Evolutionary conservation across 1,139 yeast genomes (phyloP), one percentile per base, ranked within the genome.

Genomic region (Taphrina betulina): DNA sequence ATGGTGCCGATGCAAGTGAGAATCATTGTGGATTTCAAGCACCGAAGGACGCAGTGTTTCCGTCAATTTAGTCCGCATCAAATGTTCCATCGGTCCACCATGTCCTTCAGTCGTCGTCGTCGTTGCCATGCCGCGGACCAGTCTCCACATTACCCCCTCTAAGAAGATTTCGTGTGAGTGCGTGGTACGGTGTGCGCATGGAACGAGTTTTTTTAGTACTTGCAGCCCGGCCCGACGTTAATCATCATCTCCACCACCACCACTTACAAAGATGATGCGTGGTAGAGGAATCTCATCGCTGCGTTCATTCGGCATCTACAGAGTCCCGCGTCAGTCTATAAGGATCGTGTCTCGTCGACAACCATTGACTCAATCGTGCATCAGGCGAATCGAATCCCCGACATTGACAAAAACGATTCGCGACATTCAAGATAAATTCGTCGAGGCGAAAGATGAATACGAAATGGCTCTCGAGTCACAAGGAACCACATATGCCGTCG

Each of bases 1-100:
- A 69, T 92, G 98, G 64, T 88, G 94, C 1, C 90, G 80, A 69
- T 92, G 98, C 68, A 85, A 85, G 68, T 81, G 81, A 2, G 96
- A 87, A 69, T 92, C 97, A 68, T 92, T 92, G 60, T 74, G 75
- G 22, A 88, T 74, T 53, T 77, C 78, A 42, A 87, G 72, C 22
- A 51, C 19, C 16, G 60, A 38, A 2, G 64, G 64, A 7, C 43
- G 26, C 35, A 61, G 31, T 5, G 36, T 52, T 16, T 38, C 41
- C 16, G 57, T 56, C 23, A 61, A 14, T 19, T 52, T 52, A 5
- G 35, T 20, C 3, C 56, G 50, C 28, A 52, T 42, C n/a, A 42
- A 36, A 14, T 22, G 26, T 24, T 42, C 54, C 33, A 56, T 12
- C 3, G 53, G 52, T n/a, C n/a, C n/a, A n/a, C n/a, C n/a, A n/a